phyloP scores from a whole-genome alignment of 208 protist genomes.

The Tetramitus jugosus region DNA sequence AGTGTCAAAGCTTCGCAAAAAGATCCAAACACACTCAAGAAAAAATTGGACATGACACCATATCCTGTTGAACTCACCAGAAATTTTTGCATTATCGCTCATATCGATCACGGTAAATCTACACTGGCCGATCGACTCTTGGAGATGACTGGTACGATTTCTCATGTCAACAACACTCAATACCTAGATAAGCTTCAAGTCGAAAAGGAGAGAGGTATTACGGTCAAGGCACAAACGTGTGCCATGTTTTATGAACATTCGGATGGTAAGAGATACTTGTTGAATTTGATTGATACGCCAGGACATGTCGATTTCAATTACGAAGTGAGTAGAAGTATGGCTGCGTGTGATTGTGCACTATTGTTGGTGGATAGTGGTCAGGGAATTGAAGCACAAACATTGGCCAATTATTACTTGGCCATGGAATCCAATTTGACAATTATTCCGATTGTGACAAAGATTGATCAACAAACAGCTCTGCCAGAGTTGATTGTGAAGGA shows the following conservation, averaged over 20 bases:
- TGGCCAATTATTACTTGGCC: constrained; percentile 88
- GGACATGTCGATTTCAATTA: constrained; percentile 52
- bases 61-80: constrained; percentile 48
- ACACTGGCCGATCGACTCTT: constrained; percentile 77
- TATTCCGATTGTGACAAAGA: constrained; percentile 72
- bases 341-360: constrained; percentile 72
- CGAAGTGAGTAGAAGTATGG: constrained; percentile 83
- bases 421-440: constrained; percentile 71
- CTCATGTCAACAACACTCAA: constrained; percentile 53
- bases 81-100: constrained; percentile 76
- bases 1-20: too few species aligned
- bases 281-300: constrained; percentile 91
- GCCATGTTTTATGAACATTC: constrained; percentile 58
- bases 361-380: constrained; percentile 80
- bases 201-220: constrained; percentile 88
- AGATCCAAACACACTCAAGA: too few species aligned
- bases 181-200: constrained; percentile 84
- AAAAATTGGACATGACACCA: too few species aligned
- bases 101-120: constrained; percentile 83
- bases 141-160: constrained; percentile 59
- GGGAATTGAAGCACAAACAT: constrained; percentile 86
- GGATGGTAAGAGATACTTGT: constrained; percentile 55
- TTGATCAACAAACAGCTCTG: constrained; percentile 60
- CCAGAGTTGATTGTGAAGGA: constrained; percentile 59
- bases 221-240: constrained; percentile 85